Evolutionary conservation across 306 rosid species (phyloP).

Genomic region (Pterocarpus macrocarpus): DNA sequence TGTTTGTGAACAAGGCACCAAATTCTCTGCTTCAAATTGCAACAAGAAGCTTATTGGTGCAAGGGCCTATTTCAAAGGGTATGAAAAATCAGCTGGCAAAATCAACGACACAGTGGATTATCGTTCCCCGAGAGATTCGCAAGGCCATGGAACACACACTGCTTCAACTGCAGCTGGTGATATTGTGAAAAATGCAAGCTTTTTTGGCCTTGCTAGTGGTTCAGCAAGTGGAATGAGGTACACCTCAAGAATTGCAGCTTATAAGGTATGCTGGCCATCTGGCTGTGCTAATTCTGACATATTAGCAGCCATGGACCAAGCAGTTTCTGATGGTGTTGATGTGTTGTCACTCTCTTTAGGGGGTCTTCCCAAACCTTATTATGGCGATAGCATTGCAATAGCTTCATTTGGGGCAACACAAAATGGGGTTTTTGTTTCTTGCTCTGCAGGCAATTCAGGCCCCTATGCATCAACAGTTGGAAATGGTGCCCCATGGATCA

Average conservation of each 20-base stretch:
- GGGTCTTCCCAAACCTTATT: constrained; percentile 55
- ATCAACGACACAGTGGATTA: constrained; percentile 59
- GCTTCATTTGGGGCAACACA: constrained; percentile 70
- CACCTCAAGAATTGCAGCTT: constrained; percentile 75
- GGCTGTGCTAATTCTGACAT: constrained; percentile 78
- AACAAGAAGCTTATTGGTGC: constrained; percentile 81
- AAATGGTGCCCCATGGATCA: constrained; percentile 80
- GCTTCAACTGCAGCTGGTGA: constrained; percentile 77
- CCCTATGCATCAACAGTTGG: constrained; percentile 61
- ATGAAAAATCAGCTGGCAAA: constrained; percentile 60
- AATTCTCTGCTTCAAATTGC: constrained; percentile 63
- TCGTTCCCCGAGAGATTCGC: constrained; percentile 67
- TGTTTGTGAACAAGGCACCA: constrained; percentile 67
- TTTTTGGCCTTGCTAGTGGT: constrained; percentile 64
- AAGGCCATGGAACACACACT: constrained; percentile 88
- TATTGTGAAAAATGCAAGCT: constrained; percentile 53
- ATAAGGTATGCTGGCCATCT: constrained; percentile 76
- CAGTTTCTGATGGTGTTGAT: constrained; percentile 77
- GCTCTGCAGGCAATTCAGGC: constrained; percentile 87
- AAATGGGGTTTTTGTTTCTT: constrained; percentile 69
- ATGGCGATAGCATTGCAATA: constrained; percentile 65
- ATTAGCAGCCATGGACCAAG: constrained; percentile 72
- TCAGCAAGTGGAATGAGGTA: constrained; percentile 71
- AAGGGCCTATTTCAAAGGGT: constrained; percentile 65
- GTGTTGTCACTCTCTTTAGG: constrained; percentile 82